A percentile compares a stretch with the other conserved stretches of the same genome.
Conservation (phyloP, 768 basidiomycete genomes). For the Mycena chlorophos region DNA sequence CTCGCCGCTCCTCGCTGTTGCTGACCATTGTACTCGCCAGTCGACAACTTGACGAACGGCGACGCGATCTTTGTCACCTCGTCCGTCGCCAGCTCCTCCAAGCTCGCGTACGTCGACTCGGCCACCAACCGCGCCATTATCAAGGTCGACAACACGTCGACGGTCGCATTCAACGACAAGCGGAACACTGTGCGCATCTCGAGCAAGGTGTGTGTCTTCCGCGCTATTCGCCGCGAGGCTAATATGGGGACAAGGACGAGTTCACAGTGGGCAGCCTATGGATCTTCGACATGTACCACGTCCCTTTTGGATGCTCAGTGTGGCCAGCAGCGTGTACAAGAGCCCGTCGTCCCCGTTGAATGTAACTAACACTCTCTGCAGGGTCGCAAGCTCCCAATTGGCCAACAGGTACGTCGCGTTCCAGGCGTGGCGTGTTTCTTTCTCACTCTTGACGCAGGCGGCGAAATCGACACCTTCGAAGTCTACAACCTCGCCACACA, state of each 20-base stretch:
- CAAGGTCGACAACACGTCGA: constrained; percentile 70
- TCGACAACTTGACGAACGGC: constrained; percentile 51
- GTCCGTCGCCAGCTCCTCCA: constrained; percentile 43
- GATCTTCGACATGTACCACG: constrained; percentile 64
- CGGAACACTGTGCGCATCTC: constrained; percentile 70
- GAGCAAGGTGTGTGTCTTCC: no score
- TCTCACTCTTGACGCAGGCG: constrained; percentile 10
- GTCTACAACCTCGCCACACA: constrained; percentile 58
- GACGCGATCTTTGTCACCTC: constrained; percentile 49
- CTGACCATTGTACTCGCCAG: constrained; percentile 31
- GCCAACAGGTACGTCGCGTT: constrained; percentile 55
- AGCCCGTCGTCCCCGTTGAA: background rate
- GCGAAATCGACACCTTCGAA: constrained; percentile 81
- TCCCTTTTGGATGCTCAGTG: constrained; percentile 64
- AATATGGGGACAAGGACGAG: no score
- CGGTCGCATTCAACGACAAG: constrained; percentile 52
- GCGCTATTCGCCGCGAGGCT: no score
- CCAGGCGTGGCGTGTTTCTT: no score
- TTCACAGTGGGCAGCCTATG: constrained; percentile 63
- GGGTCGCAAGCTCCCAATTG: constrained; percentile 62
- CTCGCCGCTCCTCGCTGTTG: background rate
- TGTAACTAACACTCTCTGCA: no score
- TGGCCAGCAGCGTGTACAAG: constrained; percentile 11
- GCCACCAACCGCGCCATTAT: constrained; percentile 73
- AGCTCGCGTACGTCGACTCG: constrained; percentile 63